Evolutionary conservation across 805 yeast species (phyloP).

Genomic region (Wickerhamiella dianesei): DNA sequence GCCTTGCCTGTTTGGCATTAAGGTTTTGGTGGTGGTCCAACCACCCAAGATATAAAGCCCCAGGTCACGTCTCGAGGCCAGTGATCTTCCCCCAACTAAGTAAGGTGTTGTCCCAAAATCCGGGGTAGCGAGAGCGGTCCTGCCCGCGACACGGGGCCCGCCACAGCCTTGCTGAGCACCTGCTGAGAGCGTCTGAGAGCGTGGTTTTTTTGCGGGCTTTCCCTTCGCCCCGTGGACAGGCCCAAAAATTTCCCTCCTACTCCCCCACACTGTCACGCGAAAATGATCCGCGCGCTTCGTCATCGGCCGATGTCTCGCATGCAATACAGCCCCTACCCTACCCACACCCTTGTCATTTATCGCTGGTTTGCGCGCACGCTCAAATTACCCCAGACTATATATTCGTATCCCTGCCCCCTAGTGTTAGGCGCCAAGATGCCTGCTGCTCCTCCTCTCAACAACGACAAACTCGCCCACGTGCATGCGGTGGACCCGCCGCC

Average conservation of each 20-base stretch:
- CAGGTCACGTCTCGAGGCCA: too few species aligned
- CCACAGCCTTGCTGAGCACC: too few species aligned
- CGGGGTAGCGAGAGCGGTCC: too few species aligned
- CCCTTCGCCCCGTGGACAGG: too few species aligned
- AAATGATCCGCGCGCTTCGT: not conserved
- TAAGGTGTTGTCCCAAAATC: too few species aligned
- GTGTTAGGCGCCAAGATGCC: too few species aligned
- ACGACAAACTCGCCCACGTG: constrained; percentile 21
- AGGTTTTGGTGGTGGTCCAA: not conserved
- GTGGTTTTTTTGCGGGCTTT: too few species aligned
- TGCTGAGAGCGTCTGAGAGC: too few species aligned
- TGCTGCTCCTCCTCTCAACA: constrained; percentile 12
- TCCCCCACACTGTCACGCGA: not conserved
- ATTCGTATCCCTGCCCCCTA: not conserved
- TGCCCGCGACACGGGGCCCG: too few species aligned
- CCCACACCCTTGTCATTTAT: not conserved
- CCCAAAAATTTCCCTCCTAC: not conserved
- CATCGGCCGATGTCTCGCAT: not conserved
- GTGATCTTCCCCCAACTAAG: too few species aligned
- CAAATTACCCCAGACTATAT: not conserved
- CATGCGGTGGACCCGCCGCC: constrained; percentile 18
- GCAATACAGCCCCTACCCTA: not conserved
- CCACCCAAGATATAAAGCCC: too few species aligned
- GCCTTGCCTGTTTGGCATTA: not conserved
- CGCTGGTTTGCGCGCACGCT: not conserved